Base-by-base conservation (phyloP, 2,329 filamentous ascomycete species). In the Xylaria sp. region DNA sequence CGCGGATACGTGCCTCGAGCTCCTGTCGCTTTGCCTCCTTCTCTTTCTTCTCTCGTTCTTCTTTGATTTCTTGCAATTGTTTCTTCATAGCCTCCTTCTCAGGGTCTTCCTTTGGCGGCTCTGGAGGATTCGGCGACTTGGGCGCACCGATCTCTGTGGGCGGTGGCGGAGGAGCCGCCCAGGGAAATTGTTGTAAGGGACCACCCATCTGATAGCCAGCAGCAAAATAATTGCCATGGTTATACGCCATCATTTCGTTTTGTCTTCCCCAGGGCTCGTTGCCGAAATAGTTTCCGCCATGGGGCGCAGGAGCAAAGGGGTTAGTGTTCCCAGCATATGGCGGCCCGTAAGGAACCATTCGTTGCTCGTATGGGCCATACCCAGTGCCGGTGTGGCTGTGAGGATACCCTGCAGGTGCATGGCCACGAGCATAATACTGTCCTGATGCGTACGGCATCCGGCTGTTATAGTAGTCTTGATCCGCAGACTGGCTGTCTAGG, bases 71-170 rank as follows among this genome's bases (percentile, higher is more conserved):
- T 10, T 79, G 77, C 13, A 90, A 73, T 66, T 88, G 80, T 63
- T 83, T 79, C 62, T 87, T 80, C 59, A 87, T 79, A n/a, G 77
- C 77, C 63, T 87, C 76, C 67, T 84, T 84, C 58, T 88, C 82
- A 1, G 81, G 78, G 56, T 88, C 82, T 35, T 64, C 62, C 44
- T 67, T 68, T 42, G 63, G 60, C 4, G 63, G 63, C 18, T 66
- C 65, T 2, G 66, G 65, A 42, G 58, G 65, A 50, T 19, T 64
- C 4, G 67, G 67, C 4, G 70, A 67, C 46, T 65, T 65, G 11
- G 68, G 63, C 7, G 55, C 63, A 42, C 63, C 66, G 19, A 69
- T 23, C 18, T 73, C 70, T 4, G 71, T 72, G 19, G 69, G 69
- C 10, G 74, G 71, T 7, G 75, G 71, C 18, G 76, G 74, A 23